Evolutionary conservation across 2,329 filamentous ascomycete genomes (phyloP), one percentile per base, ranked within the genome.

Genomic region (Rugonectria rugulosa): DNA sequence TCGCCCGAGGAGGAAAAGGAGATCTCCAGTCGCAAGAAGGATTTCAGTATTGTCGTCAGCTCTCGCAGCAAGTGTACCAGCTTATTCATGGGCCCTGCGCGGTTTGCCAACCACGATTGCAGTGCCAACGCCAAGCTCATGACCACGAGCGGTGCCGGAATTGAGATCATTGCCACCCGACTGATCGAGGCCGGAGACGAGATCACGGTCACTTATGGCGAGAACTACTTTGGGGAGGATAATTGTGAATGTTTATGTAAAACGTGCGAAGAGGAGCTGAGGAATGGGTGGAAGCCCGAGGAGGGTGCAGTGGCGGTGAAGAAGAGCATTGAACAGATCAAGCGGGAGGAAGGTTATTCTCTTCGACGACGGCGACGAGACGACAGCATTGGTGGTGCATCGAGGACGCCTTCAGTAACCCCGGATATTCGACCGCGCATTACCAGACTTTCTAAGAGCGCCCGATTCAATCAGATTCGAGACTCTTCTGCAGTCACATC

Each of bases 31-130:
- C 88, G 87, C 56, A 90, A 95, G 70, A 93, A 94, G 69, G 95
- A 99, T 71, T 99, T 99, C 72, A 97, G 93, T 72, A 93, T 99
- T 61, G 93, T 99, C 26, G 90, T 97, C 69, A 97, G 93, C 59
- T 94, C 92, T 63, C 85, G 95, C 55, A 94, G 90, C 75, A 97
- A 96, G 75, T 89, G 89, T 57, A 90, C 93, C 24, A 96, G 91
- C 46, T 79, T 99, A 36, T 98, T 99, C 71, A 88, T 99, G 71
- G 95, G 95, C 0, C 96, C 95, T 7, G 95, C 95, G 27, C 88
- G 95, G 45, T 98, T 99, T 72, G 92, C 95, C 21, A 99, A 99
- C 70, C 95, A 99, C 75, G 95, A 99, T 73, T 99, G 95, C 76
- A 84, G 90, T 64, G 92, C 95, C 26, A 99, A 98, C 77, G 93